phyloP scores from a whole-genome alignment of 345 rosid genomes.

The Melaleuca alternifolia region DNA sequence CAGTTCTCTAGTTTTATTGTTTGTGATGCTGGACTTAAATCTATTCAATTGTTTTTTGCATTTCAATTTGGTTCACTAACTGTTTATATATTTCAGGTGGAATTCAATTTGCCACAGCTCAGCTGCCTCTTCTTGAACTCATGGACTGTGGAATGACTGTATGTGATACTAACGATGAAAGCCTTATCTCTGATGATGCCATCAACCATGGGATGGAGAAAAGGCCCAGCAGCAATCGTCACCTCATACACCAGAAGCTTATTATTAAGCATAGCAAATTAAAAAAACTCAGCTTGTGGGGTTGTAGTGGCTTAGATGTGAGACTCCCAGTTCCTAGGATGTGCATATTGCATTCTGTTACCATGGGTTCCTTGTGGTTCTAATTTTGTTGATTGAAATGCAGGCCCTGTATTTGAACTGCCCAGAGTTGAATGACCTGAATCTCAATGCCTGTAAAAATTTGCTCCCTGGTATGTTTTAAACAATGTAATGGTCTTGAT shows the following conservation, averaged over 20 bases:
- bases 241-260: conserved; percentile 71
- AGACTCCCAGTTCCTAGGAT: conserved; percentile 12
- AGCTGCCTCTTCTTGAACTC: conserved; percentile 85
- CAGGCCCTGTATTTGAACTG: conserved; percentile 89
- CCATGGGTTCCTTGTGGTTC: background rate
- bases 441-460: conserved; percentile 68
- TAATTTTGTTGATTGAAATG: conserved; percentile 18
- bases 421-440: conserved; percentile 82
- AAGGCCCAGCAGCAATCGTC: conserved; percentile 35
- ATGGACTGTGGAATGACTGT: conserved; percentile 99
- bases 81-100: conserved; percentile 49
- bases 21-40: background rate
- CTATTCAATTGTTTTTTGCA: background rate
- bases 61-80: background rate
- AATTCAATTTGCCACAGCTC: conserved; percentile 95
- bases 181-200: conserved; percentile 22
- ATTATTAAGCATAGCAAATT: conserved; percentile 72
- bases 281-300: conserved; percentile 94
- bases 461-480: conserved; percentile 52
- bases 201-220: conserved; percentile 25
- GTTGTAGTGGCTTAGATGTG: conserved; percentile 95
- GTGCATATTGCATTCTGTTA: background rate
- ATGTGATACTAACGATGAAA: conserved; percentile 46
- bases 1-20: background rate
- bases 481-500: background rate